Percentiles rank a stretch among this genome's conserved stretches.
phyloP scores from a whole-genome alignment of 2,329 filamentous ascomycete species.

The Pezicula rhizophila region DNA sequence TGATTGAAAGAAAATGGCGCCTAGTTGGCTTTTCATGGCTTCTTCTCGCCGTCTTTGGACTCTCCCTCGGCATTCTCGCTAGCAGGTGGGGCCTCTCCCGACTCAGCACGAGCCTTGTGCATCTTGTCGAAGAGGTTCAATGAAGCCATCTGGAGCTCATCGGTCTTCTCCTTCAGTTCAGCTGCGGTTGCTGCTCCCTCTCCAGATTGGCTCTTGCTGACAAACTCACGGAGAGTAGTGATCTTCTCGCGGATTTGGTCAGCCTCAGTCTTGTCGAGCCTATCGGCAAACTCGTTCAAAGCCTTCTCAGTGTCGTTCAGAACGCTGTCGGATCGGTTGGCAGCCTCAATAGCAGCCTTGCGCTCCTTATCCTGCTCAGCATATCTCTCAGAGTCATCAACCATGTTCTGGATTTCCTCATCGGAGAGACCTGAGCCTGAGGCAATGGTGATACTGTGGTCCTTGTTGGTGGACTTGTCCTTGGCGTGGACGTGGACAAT shows the following conservation, averaged over 20 bases:
- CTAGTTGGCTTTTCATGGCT: constrained; percentile 45
- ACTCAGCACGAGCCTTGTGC: constrained; percentile 86
- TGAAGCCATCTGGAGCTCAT: constrained; percentile 92
- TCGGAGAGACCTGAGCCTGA: constrained; percentile 96
- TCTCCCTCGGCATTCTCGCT: constrained; percentile 52
- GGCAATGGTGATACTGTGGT: constrained; percentile 98
- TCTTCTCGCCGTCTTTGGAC: constrained; percentile 65
- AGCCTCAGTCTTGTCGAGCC: constrained; percentile 92
- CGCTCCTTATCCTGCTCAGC: constrained; percentile 93
- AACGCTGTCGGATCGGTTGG: constrained; percentile 95
- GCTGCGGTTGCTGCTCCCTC: constrained; percentile 80
- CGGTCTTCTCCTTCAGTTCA: constrained; percentile 97
- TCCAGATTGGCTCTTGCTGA: constrained; percentile 90
- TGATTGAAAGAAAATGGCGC: constrained; percentile 18
- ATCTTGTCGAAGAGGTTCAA: constrained; percentile 99
- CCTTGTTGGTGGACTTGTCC: constrained; percentile 99
- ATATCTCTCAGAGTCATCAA: constrained; percentile 95
- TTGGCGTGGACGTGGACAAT: constrained; percentile 97
- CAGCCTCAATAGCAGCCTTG: constrained; percentile 89
- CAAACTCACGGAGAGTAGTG: constrained; percentile 73
- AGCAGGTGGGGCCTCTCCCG: constrained; percentile 44
- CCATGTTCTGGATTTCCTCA: constrained; percentile 92
- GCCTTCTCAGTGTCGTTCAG: constrained; percentile 98
- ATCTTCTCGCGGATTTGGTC: constrained; percentile 95
- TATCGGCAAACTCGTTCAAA: constrained; percentile 92